A percentile compares a stretch with the other conserved stretches of the same genome.
These are phyloP conservation scores for Coprinopsis marcescibilis DNA, from an alignment of 768 basidiomycete genomes.

Conservation along the genomic window DNA sequence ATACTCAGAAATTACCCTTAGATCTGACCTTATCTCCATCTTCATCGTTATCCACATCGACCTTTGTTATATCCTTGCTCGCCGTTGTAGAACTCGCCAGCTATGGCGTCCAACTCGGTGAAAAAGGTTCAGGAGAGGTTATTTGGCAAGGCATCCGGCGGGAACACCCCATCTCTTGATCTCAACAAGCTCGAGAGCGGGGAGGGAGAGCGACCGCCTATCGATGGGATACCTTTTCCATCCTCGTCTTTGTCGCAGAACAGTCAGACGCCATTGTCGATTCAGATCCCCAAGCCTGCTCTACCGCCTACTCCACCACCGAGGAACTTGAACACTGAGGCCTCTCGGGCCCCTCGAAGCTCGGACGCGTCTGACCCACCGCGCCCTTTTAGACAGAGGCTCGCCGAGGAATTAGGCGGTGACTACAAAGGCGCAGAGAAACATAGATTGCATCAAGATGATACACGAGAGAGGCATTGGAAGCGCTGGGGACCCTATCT, in stretches of 20 bases:
- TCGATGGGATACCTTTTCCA: conserved; percentile 10
- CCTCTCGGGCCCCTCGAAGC: neutral
- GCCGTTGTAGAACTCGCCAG: neutral
- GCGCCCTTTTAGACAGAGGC: conserved; percentile 52
- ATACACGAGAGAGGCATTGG: conserved; percentile 81
- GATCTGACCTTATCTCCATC: neutral
- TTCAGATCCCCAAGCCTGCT: conserved; percentile 60
- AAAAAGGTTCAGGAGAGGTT: conserved; percentile 73
- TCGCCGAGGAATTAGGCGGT: conserved; percentile 57
- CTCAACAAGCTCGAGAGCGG: conserved; percentile 8
- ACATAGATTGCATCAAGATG: conserved; percentile 80
- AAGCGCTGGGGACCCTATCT: conserved; percentile 99
- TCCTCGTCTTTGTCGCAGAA: too few relatives aligned
- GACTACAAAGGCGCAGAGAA: conserved; percentile 81
- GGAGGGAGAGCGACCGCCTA: conserved; percentile 17
- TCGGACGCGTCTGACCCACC: conserved; percentile 14
- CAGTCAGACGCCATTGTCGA: conserved; percentile 38
- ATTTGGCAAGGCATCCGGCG: conserved; percentile 31
- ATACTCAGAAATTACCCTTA: too few relatives aligned
- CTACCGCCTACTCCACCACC: conserved; percentile 38
- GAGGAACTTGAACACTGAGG: conserved; percentile 31
- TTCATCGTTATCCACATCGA: neutral
- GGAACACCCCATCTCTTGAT: too few relatives aligned
- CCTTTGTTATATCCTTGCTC: neutral
- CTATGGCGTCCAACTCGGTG: conserved; percentile 36